Conservation (phyloP, 176 grass and related monocot genomes). For the Rhynchospora breviuscula region DNA sequence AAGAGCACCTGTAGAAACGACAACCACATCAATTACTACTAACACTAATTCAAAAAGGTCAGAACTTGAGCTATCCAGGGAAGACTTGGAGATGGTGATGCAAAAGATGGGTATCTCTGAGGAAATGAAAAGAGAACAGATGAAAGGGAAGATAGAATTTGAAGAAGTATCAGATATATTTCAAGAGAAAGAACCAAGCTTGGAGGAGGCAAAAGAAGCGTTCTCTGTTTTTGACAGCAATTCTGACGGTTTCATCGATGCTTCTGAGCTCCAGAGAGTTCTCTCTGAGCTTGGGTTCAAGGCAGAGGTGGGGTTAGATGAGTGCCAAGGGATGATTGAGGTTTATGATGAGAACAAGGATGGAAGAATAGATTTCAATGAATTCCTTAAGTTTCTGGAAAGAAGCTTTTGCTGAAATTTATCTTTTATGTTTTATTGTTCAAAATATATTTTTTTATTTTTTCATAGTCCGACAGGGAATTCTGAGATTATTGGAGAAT, state of each 20-base stretch:
- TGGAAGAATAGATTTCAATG: slow-evolving; percentile 63
- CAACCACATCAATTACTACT: background rate
- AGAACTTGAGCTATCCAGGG: background rate
- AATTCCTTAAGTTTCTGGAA: slow-evolving; percentile 65
- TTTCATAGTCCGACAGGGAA: background rate
- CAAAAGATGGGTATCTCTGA: slow-evolving; percentile 26
- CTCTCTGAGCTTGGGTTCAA: slow-evolving; percentile 54
- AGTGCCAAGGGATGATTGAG: slow-evolving; percentile 65
- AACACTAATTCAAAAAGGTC: background rate
- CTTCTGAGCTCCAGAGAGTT: slow-evolving; percentile 55
- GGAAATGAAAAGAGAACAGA: background rate
- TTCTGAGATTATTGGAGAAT: background rate
- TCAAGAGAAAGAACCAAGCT: slow-evolving; percentile 59
- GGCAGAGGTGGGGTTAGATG: slow-evolving; percentile 13
- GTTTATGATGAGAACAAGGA: slow-evolving; percentile 59
- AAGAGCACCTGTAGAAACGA: background rate
- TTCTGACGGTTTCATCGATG: slow-evolving; percentile 62
- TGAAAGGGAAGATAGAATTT: slow-evolving; percentile 26
- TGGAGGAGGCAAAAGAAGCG: slow-evolving; percentile 49
- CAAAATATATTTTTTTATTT: background rate
- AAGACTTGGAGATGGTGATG: slow-evolving; percentile 25
- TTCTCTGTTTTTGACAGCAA: slow-evolving; percentile 74
- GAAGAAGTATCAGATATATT: slow-evolving; percentile 57
- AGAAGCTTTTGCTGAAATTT: slow-evolving; percentile 26
- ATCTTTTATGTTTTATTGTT: slow-evolving; percentile 16